These are phyloP conservation scores for Adenanthera pavonina DNA, from an alignment of 306 rosid species.

Conservation along the genomic window DNA sequence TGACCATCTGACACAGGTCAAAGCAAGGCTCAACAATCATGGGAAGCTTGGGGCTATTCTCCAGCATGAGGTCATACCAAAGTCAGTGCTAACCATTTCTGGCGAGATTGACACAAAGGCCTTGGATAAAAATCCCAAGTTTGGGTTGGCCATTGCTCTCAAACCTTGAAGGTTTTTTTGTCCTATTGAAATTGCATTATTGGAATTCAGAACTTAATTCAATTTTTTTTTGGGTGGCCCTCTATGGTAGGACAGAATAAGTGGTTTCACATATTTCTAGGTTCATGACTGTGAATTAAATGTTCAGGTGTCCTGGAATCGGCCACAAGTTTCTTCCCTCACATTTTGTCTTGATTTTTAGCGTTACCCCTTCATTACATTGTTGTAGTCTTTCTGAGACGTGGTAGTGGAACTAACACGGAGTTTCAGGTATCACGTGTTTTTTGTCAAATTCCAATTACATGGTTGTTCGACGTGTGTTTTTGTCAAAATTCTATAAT, in stretches of 20 bases:
- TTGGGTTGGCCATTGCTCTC: slow-evolving; percentile 87
- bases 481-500: slow-evolving; percentile 16
- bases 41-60: slow-evolving; percentile 87
- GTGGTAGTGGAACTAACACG: slow-evolving; percentile 37
- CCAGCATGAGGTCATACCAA: slow-evolving; percentile 90
- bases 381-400: slow-evolving; percentile 46
- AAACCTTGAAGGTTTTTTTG: slow-evolving; percentile 68
- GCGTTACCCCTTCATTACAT: slow-evolving; percentile 6
- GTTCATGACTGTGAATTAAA: slow-evolving; percentile 58
- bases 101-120: slow-evolving; percentile 92
- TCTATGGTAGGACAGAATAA: slow-evolving; percentile 66
- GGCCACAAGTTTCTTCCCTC: slow-evolving; percentile 37
- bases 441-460: slow-evolving; percentile 17
- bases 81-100: slow-evolving; percentile 85
- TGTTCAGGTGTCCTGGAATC: slow-evolving; percentile 44
- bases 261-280: slow-evolving; percentile 61
- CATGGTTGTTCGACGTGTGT: slow-evolving; percentile 6
- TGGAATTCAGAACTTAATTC: slow-evolving; percentile 47
- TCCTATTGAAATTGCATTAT: slow-evolving; percentile 24
- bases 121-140: slow-evolving; percentile 78
- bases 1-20: slow-evolving; percentile 77
- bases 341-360: slow-evolving; percentile 32
- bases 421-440: slow-evolving; percentile 14
- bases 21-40: slow-evolving; percentile 84
- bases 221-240: slow-evolving; percentile 76